A percentile compares a stretch with the other conserved stretches of the same genome.
These are phyloP conservation scores for Cystobasidium pallidum DNA, from an alignment of 1,284 basidiomycete genomes.

Conservation along the genomic window DNA sequence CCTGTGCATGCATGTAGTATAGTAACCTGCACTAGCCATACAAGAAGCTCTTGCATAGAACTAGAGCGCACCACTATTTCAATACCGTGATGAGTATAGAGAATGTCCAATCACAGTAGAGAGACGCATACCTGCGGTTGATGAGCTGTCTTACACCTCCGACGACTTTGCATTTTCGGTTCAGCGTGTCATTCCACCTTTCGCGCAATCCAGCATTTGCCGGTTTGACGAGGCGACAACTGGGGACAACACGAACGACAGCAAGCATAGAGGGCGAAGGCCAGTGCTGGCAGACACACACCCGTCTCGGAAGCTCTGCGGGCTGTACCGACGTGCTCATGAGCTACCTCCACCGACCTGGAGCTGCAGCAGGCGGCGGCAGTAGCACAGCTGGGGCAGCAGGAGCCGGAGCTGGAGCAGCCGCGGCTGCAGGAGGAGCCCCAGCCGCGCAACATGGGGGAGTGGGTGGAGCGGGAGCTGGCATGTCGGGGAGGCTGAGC, in stretches of 20 bases:
- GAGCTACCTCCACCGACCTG: slow-evolving; percentile 36
- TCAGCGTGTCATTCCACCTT: not conserved
- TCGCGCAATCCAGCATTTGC: too few species aligned
- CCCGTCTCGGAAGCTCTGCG: not conserved
- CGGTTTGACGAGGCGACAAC: slow-evolving; percentile 18
- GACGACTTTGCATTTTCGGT: not conserved
- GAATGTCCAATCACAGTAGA: not conserved
- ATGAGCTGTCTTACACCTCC: slow-evolving; percentile 9
- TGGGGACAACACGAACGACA: not conserved
- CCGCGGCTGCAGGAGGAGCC: slow-evolving; percentile 8
- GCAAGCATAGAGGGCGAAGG: too few species aligned
- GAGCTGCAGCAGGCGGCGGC: slow-evolving; percentile 15
- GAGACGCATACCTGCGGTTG: not conserved
- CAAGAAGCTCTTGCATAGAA: not conserved
- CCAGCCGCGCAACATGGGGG: not conserved
- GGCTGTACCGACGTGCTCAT: not conserved
- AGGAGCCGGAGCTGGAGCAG: slow-evolving; percentile 4
- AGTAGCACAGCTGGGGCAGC: slow-evolving; percentile 15
- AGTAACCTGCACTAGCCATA: not conserved
- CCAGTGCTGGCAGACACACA: slow-evolving; percentile 1
- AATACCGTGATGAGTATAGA: not conserved
- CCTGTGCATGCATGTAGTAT: not conserved
- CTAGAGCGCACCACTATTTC: not conserved
- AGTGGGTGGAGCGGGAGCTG: slow-evolving; percentile 6
- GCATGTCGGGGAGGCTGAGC: slow-evolving; percentile 62